phyloP scores from a whole-genome alignment of 2,329 filamentous ascomycete species.

The Ustulina deusta region DNA sequence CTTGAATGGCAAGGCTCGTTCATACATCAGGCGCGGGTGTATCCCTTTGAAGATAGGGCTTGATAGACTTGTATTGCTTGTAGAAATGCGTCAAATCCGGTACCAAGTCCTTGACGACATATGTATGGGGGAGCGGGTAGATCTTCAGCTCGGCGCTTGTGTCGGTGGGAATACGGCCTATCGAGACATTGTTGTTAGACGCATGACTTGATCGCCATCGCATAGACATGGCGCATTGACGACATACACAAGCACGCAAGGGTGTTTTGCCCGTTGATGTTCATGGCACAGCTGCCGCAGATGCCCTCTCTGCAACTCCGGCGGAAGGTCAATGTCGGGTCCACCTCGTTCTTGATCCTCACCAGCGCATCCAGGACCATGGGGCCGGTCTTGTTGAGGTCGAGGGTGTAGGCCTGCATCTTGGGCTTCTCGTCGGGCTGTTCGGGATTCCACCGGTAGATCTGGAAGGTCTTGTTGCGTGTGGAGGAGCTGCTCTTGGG shows the following conservation, averaged over 20 bases:
- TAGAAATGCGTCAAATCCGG: slow-evolving; percentile 99
- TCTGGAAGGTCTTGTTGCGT: slow-evolving; percentile 92
- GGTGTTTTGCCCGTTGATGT: slow-evolving; percentile 99
- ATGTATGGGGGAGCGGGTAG: slow-evolving; percentile 98
- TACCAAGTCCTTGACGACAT: slow-evolving; percentile 98
- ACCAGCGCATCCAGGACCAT: slow-evolving; percentile 98
- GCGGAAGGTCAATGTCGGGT: slow-evolving; percentile 96
- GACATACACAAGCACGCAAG: slow-evolving; percentile 94
- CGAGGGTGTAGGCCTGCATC: slow-evolving; percentile 95
- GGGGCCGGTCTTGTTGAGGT: slow-evolving; percentile 98
- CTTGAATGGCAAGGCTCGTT: slow-evolving; percentile 45
- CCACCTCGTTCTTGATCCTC: slow-evolving; percentile 98
- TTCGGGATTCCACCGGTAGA: slow-evolving; percentile 99
- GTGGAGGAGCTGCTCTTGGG: slow-evolving; percentile 67
- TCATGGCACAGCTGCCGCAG: slow-evolving; percentile 99
- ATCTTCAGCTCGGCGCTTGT: slow-evolving; percentile 86
- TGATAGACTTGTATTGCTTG: slow-evolving; percentile 99
- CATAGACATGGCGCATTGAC: not conserved
- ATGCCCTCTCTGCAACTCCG: slow-evolving; percentile 98
- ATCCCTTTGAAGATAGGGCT: slow-evolving; percentile 95
- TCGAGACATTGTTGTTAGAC: slow-evolving; percentile 37
- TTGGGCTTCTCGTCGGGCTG: slow-evolving; percentile 89
- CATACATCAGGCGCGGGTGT: slow-evolving; percentile 85
- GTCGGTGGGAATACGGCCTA: slow-evolving; percentile 93
- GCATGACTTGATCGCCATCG: not conserved